phyloP scores from a whole-genome alignment of 1,139 yeast genomes.

The Pneumocystis sp. region DNA sequence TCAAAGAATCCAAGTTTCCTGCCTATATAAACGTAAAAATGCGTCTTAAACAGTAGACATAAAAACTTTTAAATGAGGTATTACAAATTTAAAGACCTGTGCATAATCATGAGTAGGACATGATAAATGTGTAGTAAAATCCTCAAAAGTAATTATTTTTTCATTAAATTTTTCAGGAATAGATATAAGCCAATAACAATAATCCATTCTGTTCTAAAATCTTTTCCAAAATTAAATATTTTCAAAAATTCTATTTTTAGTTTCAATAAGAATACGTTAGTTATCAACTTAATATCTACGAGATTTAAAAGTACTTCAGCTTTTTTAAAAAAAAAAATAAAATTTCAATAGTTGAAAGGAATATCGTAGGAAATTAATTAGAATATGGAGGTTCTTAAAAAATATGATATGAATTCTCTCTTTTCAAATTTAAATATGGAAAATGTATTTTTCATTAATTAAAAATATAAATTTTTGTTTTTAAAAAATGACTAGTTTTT shows the following conservation, averaged over 20 bases:
- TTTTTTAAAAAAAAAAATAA: neutral
- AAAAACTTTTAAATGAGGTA: constrained; percentile 33
- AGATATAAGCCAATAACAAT: constrained; percentile 4
- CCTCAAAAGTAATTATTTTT: constrained; percentile 5
- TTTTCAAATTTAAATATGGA: neutral
- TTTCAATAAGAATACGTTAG: neutral
- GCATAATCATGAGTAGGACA: constrained; percentile 3
- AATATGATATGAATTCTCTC: neutral
- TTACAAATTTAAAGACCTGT: constrained; percentile 30
- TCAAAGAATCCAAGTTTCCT: constrained; percentile 85
- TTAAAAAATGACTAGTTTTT: neutral
- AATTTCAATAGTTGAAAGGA: neutral
- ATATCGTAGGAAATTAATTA: neutral
- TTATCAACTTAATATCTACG: neutral
- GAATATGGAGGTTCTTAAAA: neutral
- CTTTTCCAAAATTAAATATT: neutral
- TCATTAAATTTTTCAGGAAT: constrained; percentile 9
- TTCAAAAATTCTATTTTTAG: no score
- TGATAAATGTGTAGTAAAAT: constrained; percentile 3
- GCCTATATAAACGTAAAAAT: constrained; percentile 50
- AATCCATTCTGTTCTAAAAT: neutral
- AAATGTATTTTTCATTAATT: neutral
- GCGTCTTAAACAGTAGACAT: neutral
- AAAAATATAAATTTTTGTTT: neutral
- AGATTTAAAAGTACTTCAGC: neutral